Conservation (phyloP, 139 green algal species). For the Chloropicon primus region DNA sequence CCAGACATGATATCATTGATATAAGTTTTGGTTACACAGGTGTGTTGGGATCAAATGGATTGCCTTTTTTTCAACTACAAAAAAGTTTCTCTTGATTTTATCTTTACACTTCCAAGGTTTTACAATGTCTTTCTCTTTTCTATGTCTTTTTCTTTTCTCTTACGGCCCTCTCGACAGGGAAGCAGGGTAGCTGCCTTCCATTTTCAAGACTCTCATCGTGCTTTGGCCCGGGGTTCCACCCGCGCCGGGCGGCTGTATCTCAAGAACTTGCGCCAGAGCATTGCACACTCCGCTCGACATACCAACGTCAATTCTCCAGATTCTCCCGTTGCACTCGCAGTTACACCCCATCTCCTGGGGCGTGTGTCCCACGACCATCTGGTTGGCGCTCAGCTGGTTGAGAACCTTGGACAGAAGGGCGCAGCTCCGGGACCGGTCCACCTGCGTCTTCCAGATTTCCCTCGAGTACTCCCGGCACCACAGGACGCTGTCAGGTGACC, state of each 20-base stretch:
- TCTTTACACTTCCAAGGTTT: too few relatives aligned
- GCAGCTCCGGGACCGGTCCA: not conserved
- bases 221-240: not conserved
- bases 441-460: slow-evolving; percentile 7
- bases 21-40: too few relatives aligned
- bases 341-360: not conserved
- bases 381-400: slow-evolving; percentile 32
- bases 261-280: not conserved
- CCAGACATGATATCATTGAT: not conserved
- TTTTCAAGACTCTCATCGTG: not conserved
- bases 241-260: not conserved
- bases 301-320: not conserved
- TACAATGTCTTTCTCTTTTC: not conserved
- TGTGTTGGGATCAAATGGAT: too few relatives aligned
- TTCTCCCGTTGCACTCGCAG: not conserved
- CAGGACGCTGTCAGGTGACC: slow-evolving; percentile 62
- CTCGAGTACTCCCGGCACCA: slow-evolving; percentile 67
- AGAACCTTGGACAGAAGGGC: slow-evolving; percentile 27
- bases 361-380: slow-evolving; percentile 71
- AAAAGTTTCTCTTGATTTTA: too few relatives aligned
- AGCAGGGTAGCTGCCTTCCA: not conserved
- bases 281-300: not conserved
- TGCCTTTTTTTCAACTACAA: too few relatives aligned
- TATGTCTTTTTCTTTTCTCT: not conserved
- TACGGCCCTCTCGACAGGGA: not conserved